Evolutionary conservation across 345 rosid genomes (phyloP).

Genomic region (Ceriops tagal): DNA sequence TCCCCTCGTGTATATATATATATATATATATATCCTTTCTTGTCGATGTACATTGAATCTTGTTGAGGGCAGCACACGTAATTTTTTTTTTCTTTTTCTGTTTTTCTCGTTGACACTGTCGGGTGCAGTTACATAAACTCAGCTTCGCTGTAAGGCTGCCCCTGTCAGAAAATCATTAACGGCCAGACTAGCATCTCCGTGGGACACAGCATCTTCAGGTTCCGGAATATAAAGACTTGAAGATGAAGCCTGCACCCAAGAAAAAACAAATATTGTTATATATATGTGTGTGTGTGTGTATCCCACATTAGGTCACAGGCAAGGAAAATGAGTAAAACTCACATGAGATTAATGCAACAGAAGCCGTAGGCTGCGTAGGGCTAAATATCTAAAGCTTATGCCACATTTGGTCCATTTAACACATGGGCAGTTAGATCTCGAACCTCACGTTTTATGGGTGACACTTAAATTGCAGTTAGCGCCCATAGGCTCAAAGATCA

Average conservation of each 20-base stretch:
- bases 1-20: neutral
- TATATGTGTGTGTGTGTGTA: no score
- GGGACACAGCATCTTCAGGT: conserved; percentile 93
- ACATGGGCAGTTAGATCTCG: neutral
- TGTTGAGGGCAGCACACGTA: conserved; percentile 5
- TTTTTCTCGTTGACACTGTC: conserved; percentile 12
- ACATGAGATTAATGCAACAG: no score
- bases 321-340: no score
- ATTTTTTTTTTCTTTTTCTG: neutral
- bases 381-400: neutral
- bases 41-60: neutral
- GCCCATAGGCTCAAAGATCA: no score
- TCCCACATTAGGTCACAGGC: no score
- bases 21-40: neutral
- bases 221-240: conserved; percentile 83
- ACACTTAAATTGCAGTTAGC: no score
- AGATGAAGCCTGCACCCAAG: conserved; percentile 59
- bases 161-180: conserved; percentile 86
- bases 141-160: conserved; percentile 25
- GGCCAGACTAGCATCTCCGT: conserved; percentile 85
- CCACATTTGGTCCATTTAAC: neutral
- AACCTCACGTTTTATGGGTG: neutral
- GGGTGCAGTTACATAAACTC: neutral
- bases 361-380: neutral
- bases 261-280: no score